Percentiles rank a stretch among this genome's conserved stretches.
These are phyloP conservation scores for Elasticomyces elasticus DNA, from an alignment of 495 filamentous ascomycete genomes.

Conservation along the genomic window DNA sequence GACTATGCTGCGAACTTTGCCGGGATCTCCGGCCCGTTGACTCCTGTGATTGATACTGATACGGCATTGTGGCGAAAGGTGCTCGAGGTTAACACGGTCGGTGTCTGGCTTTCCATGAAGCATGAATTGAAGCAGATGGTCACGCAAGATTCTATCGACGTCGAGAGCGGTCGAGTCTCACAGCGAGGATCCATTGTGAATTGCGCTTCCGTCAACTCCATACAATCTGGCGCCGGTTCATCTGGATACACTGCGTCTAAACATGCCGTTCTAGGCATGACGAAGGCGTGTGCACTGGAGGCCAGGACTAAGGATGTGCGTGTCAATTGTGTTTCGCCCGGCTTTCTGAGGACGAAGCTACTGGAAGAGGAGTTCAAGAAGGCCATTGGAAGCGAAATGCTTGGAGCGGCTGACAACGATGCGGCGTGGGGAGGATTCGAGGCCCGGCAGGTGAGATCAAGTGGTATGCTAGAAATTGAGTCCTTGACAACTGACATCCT, in stretches of 20 bases:
- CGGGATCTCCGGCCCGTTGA: constrained; percentile 33
- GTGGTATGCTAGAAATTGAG: constrained; percentile 22
- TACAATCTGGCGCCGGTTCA: constrained; percentile 28
- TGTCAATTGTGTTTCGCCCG: constrained; percentile 38
- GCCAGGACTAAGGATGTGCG: constrained; percentile 33
- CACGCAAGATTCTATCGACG: constrained; percentile 26
- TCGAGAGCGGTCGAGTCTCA: constrained; percentile 19
- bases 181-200: constrained; percentile 41
- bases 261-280: constrained; percentile 41
- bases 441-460: constrained; percentile 28
- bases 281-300: constrained; percentile 26
- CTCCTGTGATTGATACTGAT: constrained; percentile 22
- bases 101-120: constrained; percentile 29
- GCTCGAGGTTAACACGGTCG: constrained; percentile 29
- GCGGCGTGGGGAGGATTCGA: constrained; percentile 21
- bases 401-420: background rate
- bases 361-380: constrained; percentile 22
- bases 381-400: constrained; percentile 17
- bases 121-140: constrained; percentile 34
- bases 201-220: constrained; percentile 37
- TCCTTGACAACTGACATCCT: background rate
- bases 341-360: constrained; percentile 37
- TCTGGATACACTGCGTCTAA: constrained; percentile 41
- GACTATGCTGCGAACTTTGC: constrained; percentile 47
- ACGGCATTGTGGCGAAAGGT: constrained; percentile 26